These are phyloP conservation scores for Coprinopsis strossmayeri DNA, from an alignment of 768 basidiomycete genomes.

Conservation along the genomic window DNA sequence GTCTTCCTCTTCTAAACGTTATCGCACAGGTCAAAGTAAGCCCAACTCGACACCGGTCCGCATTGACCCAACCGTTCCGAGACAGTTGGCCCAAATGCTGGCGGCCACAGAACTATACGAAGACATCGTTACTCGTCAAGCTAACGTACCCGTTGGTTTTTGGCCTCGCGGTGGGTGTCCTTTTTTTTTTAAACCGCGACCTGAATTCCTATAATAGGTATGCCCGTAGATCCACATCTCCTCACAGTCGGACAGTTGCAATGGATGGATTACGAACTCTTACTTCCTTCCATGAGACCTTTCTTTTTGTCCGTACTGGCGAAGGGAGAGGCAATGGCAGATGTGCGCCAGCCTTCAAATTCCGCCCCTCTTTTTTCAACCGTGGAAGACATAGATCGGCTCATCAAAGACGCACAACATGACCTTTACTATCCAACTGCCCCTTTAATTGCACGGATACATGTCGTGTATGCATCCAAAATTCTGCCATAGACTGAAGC, in stretches of 20 bases:
- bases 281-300: constrained; percentile 57
- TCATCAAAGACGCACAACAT: constrained; percentile 57
- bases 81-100: constrained; percentile 45
- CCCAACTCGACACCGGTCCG: constrained; percentile 14
- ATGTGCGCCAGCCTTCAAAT: not conserved
- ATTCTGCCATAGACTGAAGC: too few relatives aligned
- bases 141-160: constrained; percentile 62
- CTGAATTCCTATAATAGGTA: not conserved
- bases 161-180: constrained; percentile 50
- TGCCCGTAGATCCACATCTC: constrained; percentile 41
- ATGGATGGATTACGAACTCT: constrained; percentile 67
- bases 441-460: constrained; percentile 43
- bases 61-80: constrained; percentile 54
- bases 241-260: constrained; percentile 65
- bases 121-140: constrained; percentile 46
- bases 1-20: not conserved
- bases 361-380: not conserved
- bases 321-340: not conserved
- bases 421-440: constrained; percentile 59
- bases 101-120: constrained; percentile 47
- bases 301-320: constrained; percentile 39
- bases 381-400: constrained; percentile 37
- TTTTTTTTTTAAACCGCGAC: not conserved
- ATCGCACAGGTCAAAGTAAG: not conserved
- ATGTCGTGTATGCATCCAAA: constrained; percentile 52